A percentile compares a stretch with the other conserved stretches of the same genome.
These are phyloP conservation scores for Massarina eburnea DNA, from an alignment of 2,329 filamentous ascomycete genomes.

Conservation along the genomic window DNA sequence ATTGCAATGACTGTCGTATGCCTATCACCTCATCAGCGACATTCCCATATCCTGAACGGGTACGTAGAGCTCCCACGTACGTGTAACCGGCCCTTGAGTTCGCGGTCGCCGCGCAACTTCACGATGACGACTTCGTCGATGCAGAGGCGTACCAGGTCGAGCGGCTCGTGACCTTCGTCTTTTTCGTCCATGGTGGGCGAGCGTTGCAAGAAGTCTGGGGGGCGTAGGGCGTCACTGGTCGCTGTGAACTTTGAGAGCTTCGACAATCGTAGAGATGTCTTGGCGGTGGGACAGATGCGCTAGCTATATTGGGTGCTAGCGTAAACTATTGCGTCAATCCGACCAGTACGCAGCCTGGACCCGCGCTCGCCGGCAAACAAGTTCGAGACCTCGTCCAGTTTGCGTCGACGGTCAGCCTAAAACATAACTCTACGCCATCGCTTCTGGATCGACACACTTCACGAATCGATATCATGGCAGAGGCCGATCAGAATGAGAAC, in stretches of 20 bases:
- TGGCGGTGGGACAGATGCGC: conserved; percentile 15
- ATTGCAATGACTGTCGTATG: conserved; percentile 98
- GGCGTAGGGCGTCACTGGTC: conserved; percentile 1
- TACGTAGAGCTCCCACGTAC: conserved; percentile 52
- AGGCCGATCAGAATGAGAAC: conserved; percentile 34
- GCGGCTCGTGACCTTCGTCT: conserved; percentile 80
- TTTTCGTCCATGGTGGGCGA: conserved; percentile 73
- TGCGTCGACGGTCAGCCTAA: background rate
- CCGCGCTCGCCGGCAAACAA: conserved; percentile 6
- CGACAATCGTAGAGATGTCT: conserved; percentile 15
- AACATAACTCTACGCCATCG: background rate
- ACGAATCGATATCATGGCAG: conserved; percentile 26
- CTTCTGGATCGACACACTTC: background rate
- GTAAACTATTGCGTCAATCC: conserved; percentile 16
- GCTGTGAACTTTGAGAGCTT: conserved; percentile 9
- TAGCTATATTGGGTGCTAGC: conserved; percentile 9
- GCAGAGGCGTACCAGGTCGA: conserved; percentile 92
- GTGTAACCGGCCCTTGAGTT: conserved; percentile 92
- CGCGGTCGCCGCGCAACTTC: conserved; percentile 91
- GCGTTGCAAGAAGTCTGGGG: conserved; percentile 1
- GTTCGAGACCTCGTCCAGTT: background rate
- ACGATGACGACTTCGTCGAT: conserved; percentile 97
- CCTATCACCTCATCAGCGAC: conserved; percentile 56
- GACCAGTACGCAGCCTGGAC: background rate
- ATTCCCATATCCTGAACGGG: background rate